Percentiles rank a stretch among this genome's conserved stretches.
These are phyloP conservation scores for Lipomyces sp. DNA, from an alignment of 805 yeast species.

Conservation along the genomic window DNA sequence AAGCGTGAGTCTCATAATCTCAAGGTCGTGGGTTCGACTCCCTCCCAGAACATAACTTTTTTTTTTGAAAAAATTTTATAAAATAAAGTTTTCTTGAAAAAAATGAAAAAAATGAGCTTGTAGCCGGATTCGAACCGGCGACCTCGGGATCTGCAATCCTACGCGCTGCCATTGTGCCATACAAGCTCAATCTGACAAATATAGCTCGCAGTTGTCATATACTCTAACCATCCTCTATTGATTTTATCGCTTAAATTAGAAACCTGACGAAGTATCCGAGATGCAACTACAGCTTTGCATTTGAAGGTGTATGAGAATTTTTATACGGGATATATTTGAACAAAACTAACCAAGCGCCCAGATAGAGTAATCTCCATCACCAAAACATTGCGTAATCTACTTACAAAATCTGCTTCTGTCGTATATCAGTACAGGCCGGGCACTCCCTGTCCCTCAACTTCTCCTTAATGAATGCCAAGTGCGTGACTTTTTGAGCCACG, in stretches of 20 bases:
- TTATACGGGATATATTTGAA: no score
- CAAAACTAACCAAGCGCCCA: no score
- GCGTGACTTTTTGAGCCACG: conserved; percentile 26
- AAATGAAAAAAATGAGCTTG: conserved; percentile 8
- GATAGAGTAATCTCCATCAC: no score
- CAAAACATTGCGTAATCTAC: no score
- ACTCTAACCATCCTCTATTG: not conserved
- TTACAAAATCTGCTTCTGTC: conserved; percentile 4
- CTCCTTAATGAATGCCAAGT: conserved; percentile 23
- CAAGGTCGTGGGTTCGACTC: conserved; percentile 36
- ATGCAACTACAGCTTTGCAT: no score
- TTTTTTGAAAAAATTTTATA: no score
- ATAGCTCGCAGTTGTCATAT: not conserved
- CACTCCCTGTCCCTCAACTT: conserved; percentile 14
- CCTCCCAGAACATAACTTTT: conserved; percentile 35
- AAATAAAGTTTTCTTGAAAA: no score
- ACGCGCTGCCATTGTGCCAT: conserved; percentile 26
- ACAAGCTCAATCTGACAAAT: conserved; percentile 3
- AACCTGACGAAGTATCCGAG: no score
- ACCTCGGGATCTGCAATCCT: conserved; percentile 27
- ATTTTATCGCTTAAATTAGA: no score
- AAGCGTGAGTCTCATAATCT: conserved; percentile 33
- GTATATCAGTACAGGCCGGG: conserved; percentile 15
- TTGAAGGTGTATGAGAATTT: no score
- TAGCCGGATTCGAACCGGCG: conserved; percentile 22